These are phyloP conservation scores for Blastomyces gilchristii DNA, from an alignment of 2,329 filamentous ascomycete genomes.

Conservation along the genomic window DNA sequence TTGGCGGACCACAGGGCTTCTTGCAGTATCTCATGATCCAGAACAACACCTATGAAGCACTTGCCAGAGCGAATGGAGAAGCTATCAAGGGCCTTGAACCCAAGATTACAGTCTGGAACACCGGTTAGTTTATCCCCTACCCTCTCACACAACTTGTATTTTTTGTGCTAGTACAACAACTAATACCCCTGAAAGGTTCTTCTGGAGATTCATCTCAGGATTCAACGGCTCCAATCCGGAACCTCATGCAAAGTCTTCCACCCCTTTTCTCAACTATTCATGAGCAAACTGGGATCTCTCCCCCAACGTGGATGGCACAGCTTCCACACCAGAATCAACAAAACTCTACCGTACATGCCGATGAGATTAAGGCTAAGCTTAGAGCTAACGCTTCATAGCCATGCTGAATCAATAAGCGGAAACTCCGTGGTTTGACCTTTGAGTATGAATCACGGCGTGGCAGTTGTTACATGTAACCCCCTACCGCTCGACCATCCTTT, in stretches of 20 bases:
- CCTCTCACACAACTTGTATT: not conserved
- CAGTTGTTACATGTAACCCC: not conserved
- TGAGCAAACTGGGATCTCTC: conserved; percentile 73
- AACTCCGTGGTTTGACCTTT: not conserved
- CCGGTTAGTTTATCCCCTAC: conserved; percentile 38
- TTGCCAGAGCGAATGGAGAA: conserved; percentile 66
- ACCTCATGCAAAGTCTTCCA: conserved; percentile 74
- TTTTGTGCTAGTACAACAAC: not conserved
- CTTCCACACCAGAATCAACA: conserved; percentile 33
- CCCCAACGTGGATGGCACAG: conserved; percentile 61
- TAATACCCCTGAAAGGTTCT: conserved; percentile 22
- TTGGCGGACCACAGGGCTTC: conserved; percentile 68
- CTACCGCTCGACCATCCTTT: not conserved
- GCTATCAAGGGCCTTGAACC: conserved; percentile 69
- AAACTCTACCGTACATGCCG: not conserved
- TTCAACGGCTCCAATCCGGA: conserved; percentile 55
- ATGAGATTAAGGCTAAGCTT: not conserved
- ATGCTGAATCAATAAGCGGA: not conserved
- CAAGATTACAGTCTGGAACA: conserved; percentile 89
- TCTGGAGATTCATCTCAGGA: conserved; percentile 41
- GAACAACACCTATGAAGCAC: conserved; percentile 64
- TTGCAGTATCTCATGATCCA: conserved; percentile 84
- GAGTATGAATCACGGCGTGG: not conserved
- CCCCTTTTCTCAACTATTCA: conserved; percentile 77
- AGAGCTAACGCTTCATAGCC: not conserved